phyloP scores from a whole-genome alignment of 2,329 filamentous ascomycete genomes.

The Metarhizium anisopliae region DNA sequence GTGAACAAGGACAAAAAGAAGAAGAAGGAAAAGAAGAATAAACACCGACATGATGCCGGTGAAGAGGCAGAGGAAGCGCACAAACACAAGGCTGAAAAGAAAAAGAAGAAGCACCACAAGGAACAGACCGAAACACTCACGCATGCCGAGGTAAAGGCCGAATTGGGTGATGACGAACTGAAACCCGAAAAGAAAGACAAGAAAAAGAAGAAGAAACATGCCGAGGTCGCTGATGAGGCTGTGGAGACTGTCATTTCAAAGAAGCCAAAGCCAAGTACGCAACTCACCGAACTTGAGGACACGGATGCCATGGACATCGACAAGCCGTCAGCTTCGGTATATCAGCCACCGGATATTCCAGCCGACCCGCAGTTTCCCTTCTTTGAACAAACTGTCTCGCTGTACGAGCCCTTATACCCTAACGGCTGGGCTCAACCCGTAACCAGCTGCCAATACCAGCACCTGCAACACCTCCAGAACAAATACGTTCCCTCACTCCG shows the following conservation, averaged over 20 bases:
- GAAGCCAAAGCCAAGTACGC: not conserved
- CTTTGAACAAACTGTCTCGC: conserved; percentile 67
- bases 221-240: conserved; percentile 13
- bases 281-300: not conserved
- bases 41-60: not conserved
- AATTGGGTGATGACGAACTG: conserved; percentile 8
- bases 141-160: conserved; percentile 6
- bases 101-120: conserved; percentile 20
- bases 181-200: conserved; percentile 24
- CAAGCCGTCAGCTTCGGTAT: conserved; percentile 20
- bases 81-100: conserved; percentile 5
- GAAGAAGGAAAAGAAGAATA: conserved; percentile 14
- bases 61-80: conserved; percentile 1
- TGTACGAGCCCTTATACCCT: conserved; percentile 70
- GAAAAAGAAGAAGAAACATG: conserved; percentile 14
- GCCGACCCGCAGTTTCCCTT: conserved; percentile 55
- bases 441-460: conserved; percentile 62
- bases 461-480: conserved; percentile 66
- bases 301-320: conserved; percentile 32
- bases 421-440: conserved; percentile 60
- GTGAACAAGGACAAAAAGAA: conserved; percentile 10
- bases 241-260: not conserved
- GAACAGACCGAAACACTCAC: conserved; percentile 16
- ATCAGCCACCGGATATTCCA: conserved; percentile 29
- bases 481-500: conserved; percentile 65